Evolutionary conservation across 352 stramenopile species (phyloP).

Genomic region (Phytopythium aichiense): DNA sequence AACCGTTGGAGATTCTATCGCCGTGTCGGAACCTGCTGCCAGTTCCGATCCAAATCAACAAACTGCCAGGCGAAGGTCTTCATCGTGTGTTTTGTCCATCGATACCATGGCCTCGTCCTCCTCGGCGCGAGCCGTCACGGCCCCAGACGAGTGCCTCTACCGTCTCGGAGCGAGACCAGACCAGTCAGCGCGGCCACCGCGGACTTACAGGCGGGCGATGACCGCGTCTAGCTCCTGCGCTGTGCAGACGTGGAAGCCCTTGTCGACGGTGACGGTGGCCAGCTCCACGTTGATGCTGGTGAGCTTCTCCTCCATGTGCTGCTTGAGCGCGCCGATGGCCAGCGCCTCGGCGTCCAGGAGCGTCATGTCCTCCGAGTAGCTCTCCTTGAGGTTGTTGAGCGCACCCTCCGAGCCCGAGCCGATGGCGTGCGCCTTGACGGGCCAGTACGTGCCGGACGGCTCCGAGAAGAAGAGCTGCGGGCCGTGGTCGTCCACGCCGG

Average conservation of each 20-base stretch:
- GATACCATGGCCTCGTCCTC: neutral
- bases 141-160: neutral
- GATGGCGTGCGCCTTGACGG: conserved; percentile 99
- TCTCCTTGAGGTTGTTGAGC: conserved; percentile 97
- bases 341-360: conserved; percentile 96
- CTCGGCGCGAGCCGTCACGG: neutral
- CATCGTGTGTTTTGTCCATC: neutral
- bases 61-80: neutral
- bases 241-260: conserved; percentile 96
- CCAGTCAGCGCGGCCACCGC: neutral
- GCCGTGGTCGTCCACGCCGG: conserved; percentile 93
- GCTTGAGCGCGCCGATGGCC: conserved; percentile 95
- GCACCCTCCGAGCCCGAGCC: conserved; percentile 97
- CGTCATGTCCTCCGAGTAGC: conserved; percentile 95
- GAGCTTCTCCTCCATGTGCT: conserved; percentile 99
- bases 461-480: conserved; percentile 97
- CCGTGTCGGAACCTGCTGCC: no score
- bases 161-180: neutral
- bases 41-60: no score
- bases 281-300: conserved; percentile 98
- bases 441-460: conserved; percentile 97
- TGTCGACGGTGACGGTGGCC: conserved; percentile 91
- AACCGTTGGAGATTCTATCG: neutral
- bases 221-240: conserved; percentile 91
- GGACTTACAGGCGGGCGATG: conserved; percentile 73